Conservation (phyloP, 495 filamentous ascomycete species). For the Penicillium goetzii region DNA sequence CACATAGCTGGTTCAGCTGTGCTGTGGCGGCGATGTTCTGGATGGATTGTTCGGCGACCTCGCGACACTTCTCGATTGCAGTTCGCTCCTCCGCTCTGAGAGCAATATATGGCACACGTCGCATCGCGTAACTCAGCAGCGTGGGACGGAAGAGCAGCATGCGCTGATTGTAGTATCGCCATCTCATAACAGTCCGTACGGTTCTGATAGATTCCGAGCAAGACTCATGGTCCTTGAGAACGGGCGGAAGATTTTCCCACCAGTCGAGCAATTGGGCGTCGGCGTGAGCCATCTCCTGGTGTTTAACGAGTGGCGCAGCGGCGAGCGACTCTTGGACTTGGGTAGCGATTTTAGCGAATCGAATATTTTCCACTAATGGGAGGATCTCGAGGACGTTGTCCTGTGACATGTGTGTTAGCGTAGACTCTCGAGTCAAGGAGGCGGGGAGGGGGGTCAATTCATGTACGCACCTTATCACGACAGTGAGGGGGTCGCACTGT, state of each 20-base stretch:
- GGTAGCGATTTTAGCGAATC: constrained; percentile 79
- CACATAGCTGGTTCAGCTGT: constrained; percentile 72
- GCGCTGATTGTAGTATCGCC: constrained; percentile 77
- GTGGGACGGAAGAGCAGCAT: constrained; percentile 80
- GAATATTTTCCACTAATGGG: constrained; percentile 75
- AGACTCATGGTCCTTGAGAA: constrained; percentile 68
- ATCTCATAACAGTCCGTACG: constrained; percentile 76
- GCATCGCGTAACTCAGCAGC: constrained; percentile 71
- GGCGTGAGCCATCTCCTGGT: constrained; percentile 65
- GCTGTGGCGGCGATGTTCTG: constrained; percentile 70
- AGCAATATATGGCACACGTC: constrained; percentile 61
- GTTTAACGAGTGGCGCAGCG: constrained; percentile 64
- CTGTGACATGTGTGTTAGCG: constrained; percentile 18
- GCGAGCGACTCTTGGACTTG: constrained; percentile 77
- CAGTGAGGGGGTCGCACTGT: constrained; percentile 71
- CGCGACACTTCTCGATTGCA: constrained; percentile 69
- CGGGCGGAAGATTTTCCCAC: constrained; percentile 71
- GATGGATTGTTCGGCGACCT: constrained; percentile 70
- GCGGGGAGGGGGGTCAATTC: background rate
- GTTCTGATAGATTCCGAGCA: constrained; percentile 72
- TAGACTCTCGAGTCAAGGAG: constrained; percentile 7
- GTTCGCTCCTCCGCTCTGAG: constrained; percentile 66
- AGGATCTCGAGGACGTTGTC: constrained; percentile 61
- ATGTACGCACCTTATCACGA: constrained; percentile 52
- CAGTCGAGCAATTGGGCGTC: constrained; percentile 71